A percentile compares a stretch with the other conserved stretches of the same genome.
Conservation (phyloP, 495 filamentous ascomycete genomes). For the Trichoderma virens region DNA sequence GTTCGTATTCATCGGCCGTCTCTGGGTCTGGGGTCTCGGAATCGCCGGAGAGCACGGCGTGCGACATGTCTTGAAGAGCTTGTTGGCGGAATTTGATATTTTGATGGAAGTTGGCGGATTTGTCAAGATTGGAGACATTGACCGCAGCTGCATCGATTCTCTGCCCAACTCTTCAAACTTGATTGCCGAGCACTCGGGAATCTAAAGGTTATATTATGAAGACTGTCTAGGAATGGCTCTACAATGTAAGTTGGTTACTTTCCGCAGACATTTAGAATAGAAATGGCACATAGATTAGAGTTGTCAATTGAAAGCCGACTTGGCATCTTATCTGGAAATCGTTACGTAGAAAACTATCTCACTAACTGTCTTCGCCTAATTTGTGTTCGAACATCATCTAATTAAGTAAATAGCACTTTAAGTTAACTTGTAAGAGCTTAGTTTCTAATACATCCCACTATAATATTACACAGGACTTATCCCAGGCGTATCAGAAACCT, state of each 20-base stretch:
- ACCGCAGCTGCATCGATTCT: slow-evolving; percentile 31
- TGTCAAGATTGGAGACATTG: slow-evolving; percentile 45
- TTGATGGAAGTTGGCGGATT: slow-evolving; percentile 59
- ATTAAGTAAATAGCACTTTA: too few relatives aligned
- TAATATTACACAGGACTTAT: too few relatives aligned
- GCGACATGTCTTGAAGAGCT: slow-evolving; percentile 55
- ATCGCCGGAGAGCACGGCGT: slow-evolving; percentile 55
- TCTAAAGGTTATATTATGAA: too few relatives aligned
- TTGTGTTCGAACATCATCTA: too few relatives aligned
- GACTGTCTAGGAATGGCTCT: not conserved
- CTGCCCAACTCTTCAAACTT: slow-evolving; percentile 17
- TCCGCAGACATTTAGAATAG: too few relatives aligned
- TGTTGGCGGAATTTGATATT: slow-evolving; percentile 61
- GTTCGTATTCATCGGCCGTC: slow-evolving; percentile 54
- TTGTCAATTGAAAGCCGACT: too few relatives aligned
- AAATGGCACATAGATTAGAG: too few relatives aligned
- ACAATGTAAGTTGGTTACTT: not conserved
- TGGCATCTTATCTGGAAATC: too few relatives aligned
- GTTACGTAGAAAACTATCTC: too few relatives aligned
- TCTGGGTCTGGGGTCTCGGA: slow-evolving; percentile 55
- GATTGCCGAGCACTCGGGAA: not conserved
- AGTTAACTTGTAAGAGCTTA: too few relatives aligned
- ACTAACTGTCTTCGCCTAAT: too few relatives aligned
- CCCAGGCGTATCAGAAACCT: not conserved
- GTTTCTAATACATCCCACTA: too few relatives aligned